A percentile compares a stretch with the other conserved stretches of the same genome.
phyloP scores from a whole-genome alignment of 192 early-diverging fungal species.

The Diversispora epigaea region DNA sequence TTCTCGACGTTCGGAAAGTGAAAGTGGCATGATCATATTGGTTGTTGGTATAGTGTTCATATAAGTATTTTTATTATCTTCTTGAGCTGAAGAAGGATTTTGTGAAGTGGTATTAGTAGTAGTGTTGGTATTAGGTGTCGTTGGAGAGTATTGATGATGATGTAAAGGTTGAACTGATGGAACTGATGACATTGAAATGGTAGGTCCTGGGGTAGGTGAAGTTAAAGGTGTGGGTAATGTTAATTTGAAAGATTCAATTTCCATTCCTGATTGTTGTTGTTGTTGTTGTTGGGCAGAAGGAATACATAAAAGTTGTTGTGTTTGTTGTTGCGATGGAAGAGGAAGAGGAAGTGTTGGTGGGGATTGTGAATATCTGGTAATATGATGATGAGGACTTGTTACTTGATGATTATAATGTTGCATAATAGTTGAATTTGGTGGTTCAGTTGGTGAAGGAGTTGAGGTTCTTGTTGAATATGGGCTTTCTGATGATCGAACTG shows the following conservation, averaged over 20 bases:
- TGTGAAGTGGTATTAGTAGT: too few relatives aligned
- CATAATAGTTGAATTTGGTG: neutral
- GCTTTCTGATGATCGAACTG: neutral
- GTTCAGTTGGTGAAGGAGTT: slow-evolving; percentile 5
- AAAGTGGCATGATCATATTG: slow-evolving; percentile 35
- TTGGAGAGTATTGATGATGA: neutral
- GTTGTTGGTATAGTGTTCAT: neutral
- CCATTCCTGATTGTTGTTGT: neutral
- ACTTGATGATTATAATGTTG: neutral
- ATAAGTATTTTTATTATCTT: slow-evolving; percentile 5
- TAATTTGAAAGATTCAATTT: neutral
- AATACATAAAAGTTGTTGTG: neutral
- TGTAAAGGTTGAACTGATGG: slow-evolving; percentile 2
- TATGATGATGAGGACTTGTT: neutral
- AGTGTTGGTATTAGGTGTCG: neutral
- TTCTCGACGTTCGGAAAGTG: slow-evolving; percentile 51
- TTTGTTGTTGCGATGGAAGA: neutral
- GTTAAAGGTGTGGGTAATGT: slow-evolving; percentile 13
- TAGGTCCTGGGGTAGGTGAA: neutral
- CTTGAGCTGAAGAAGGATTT: neutral
- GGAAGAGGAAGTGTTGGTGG: neutral
- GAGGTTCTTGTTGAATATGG: neutral
- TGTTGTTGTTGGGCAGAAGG: neutral
- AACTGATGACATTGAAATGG: neutral
- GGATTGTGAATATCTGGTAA: neutral